Evolutionary conservation across 305 asterid genomes (phyloP), one percentile per base, ranked within the genome.

Genomic region (Fraxinus ornus): DNA sequence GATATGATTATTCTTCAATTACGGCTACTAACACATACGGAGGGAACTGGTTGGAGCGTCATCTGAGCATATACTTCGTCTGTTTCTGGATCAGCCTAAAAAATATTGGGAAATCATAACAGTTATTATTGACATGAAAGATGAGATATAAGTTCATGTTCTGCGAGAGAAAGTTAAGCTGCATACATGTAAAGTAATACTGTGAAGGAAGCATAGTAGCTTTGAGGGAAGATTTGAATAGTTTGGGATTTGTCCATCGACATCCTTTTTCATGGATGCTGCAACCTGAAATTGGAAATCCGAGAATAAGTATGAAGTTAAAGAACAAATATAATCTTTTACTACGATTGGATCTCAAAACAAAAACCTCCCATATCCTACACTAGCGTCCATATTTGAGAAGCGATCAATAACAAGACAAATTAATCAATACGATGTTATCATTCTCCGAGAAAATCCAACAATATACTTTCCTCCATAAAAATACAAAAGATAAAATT

Each of bases 11-110:
- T 36, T n/a, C 32, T 28, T 28, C 64, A 30, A 66, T 78, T 1
- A 12, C 57, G 36, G 80, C 22, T 32, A 32, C 36, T 71, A 74
- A 82, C 75, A 75, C 90, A 36, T 90, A 94, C 99, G 81, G 95
- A 90, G 75, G 94, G 94, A 83, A 96, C 98, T 32, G 99, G 98
- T 80, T 92, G 99, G 75, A 96, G 95, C 7, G 98, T 94, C 98
- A 96, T 94, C 86, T 90, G 97, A 7, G 98, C 97, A 82, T 95
- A 95, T 22, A 95, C 98, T 86, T 94, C 98, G 86, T 95, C 99
- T 2, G 98, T 94, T 83, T 95, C 99, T 19, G 95, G 93, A 89
- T 95, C 99, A 33, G 99, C 99, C 98, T 96, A 86, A 79, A 49
- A 72, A 78, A 88, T 81, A 66, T 37, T 52, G 30, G 32, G 85